Evolutionary conservation across 805 yeast genomes (phyloP), one percentile per base, ranked within the genome.

Genomic region (Spencermartinsiella europaea): DNA sequence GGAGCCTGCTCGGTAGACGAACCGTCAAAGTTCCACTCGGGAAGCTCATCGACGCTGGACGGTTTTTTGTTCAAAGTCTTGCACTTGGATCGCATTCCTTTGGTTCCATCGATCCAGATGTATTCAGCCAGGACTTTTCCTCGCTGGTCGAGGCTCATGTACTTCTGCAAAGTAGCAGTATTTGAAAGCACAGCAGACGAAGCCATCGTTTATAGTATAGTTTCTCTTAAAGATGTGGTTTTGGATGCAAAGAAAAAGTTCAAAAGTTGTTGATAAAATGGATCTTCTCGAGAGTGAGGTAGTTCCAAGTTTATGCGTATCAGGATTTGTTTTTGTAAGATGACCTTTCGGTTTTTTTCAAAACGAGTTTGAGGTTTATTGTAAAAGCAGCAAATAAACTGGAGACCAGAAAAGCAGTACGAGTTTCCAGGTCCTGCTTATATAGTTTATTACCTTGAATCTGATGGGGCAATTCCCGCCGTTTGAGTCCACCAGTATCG

Each of bases 11-110:
- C 89, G 45, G 99, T 93, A 28, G 98, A 90, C 38, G 98, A 90
- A 71, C 99, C 99, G 69, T 93, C 99, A 63, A 93, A 93, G 78
- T 93, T 93, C 99, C 99, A 93, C 72, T 91, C 96, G 58, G 98
- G 97, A 60, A 93, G 77, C 65, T 93, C 95, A 52, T 85, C 91
- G 45, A 88, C 73, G 33, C 84, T 74, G 39, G 78, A 64, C 46
- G 93, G 84, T 63, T 71, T 75, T 71, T 80, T 79, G 62, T 62
- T 63, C 56, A 93, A 74, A 48, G 99, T 93, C 71, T 83, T 85
- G 72, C 96, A 89, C 76, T 93, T 93, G 52, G 97, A 87, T 75
- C 99, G 86, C 61, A 89, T 69, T 63, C 81, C 79, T 66, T 95
- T 95, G 55, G 84, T 77, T 58, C 95, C 86, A 67, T 93, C 99